Percentiles rank a stretch among this genome's conserved stretches.
phyloP scores from a whole-genome alignment of 306 rosid genomes.

The Neltuma alba region DNA sequence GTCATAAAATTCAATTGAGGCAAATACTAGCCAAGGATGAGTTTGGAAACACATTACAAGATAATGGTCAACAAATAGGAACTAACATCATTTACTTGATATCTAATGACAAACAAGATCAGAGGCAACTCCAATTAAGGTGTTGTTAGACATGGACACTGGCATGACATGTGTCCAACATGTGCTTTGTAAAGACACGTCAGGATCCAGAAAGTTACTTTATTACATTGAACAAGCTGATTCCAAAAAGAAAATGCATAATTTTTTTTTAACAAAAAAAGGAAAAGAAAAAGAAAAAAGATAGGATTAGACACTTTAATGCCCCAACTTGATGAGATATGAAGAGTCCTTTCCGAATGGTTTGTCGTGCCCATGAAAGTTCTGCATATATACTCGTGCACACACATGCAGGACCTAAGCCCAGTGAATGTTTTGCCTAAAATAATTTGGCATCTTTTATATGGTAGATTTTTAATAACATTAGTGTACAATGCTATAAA shows the following conservation, averaged over 20 bases:
- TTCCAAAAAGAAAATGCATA: neutral
- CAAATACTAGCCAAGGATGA: slow-evolving; percentile 5
- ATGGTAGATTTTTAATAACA: neutral
- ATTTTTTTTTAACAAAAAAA: neutral
- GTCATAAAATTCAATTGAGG: slow-evolving; percentile 22
- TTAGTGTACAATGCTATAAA: neutral
- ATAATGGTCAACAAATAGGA: slow-evolving; percentile 25
- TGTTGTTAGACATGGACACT: neutral
- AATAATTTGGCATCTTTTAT: neutral
- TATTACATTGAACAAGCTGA: neutral
- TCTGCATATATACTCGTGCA: neutral
- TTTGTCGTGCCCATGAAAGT: neutral
- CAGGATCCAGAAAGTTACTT: neutral
- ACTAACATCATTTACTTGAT: slow-evolving; percentile 8
- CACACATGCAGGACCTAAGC: neutral
- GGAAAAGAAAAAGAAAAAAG: neutral
- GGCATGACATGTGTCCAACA: neutral
- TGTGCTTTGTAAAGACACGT: neutral
- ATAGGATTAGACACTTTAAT: neutral
- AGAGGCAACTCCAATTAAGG: slow-evolving; percentile 20
- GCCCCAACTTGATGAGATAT: neutral
- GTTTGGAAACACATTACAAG: slow-evolving; percentile 33
- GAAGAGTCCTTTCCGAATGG: neutral
- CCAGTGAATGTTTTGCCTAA: neutral
- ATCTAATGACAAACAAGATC: slow-evolving; percentile 30